Conservation (phyloP, 2,329 filamentous ascomycete species). For the Davidsoniella neocaledoniae region DNA sequence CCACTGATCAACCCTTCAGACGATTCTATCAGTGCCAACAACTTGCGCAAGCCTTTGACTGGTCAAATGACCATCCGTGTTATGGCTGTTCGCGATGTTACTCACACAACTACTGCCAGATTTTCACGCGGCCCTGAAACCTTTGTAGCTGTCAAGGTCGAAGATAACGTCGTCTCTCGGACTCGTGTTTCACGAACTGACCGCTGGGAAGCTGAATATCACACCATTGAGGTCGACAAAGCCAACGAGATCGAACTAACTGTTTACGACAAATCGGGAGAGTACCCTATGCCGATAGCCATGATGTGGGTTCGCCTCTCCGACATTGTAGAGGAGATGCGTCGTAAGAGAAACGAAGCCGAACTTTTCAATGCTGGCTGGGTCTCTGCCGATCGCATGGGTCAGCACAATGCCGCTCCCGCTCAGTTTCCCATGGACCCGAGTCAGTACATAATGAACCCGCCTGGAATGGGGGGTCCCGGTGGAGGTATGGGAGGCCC, state of each 20-base stretch:
- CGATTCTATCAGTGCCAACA: constrained; percentile 90
- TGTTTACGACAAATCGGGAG: constrained; percentile 87
- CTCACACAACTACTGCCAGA: constrained; percentile 69
- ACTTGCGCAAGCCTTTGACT: constrained; percentile 86
- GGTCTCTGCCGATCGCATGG: constrained; percentile 96
- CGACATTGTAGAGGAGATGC: constrained; percentile 93
- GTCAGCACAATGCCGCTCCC: constrained; percentile 32
- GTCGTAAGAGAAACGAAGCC: constrained; percentile 89
- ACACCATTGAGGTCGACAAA: constrained; percentile 90
- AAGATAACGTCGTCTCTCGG: constrained; percentile 78
- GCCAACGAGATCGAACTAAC: constrained; percentile 97
- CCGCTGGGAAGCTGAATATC: constrained; percentile 79
- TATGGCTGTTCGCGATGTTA: constrained; percentile 80
- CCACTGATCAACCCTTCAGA: constrained; percentile 36
- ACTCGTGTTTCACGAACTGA: constrained; percentile 76
- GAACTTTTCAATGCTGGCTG: constrained; percentile 90
- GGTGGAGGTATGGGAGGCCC: constrained; percentile 27
- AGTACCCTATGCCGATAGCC: constrained; percentile 81
- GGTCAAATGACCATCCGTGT: constrained; percentile 78
- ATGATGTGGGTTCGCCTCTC: constrained; percentile 94
- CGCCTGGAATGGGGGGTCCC: constrained; percentile 11
- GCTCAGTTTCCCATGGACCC: constrained; percentile 43
- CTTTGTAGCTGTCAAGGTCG: constrained; percentile 90
- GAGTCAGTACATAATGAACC: constrained; percentile 21
- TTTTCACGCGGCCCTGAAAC: constrained; percentile 89